Percentiles rank a stretch among this genome's conserved stretches.
These are phyloP conservation scores for Pleurotus djamor DNA, from an alignment of 768 basidiomycete genomes.

Conservation along the genomic window DNA sequence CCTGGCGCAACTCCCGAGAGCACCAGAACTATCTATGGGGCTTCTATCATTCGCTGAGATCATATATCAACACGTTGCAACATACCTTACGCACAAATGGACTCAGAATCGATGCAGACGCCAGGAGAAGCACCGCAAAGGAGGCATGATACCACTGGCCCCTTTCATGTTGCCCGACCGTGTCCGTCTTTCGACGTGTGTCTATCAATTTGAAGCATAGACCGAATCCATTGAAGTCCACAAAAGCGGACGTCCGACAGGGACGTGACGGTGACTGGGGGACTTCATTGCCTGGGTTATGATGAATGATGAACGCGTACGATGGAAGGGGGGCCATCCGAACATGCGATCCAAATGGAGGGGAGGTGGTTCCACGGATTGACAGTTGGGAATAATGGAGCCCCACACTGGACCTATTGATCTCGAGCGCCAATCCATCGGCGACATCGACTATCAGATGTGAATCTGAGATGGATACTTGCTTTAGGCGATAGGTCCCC, in stretches of 20 bases:
- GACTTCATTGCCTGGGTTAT: not conserved
- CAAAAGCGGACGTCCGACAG: not conserved
- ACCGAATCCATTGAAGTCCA: too few relatives aligned
- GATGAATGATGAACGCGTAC: not conserved
- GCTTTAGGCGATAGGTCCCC: not conserved
- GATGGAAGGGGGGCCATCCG: not conserved
- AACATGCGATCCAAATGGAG: not conserved
- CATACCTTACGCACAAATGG: not conserved
- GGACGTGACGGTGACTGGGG: not conserved
- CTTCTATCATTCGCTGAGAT: not conserved
- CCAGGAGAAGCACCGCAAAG: not conserved
- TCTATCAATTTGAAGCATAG: too few relatives aligned
- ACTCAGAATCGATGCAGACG: too few relatives aligned
- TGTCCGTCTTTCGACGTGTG: not conserved
- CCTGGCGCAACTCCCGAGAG: too few relatives aligned
- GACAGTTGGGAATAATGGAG: not conserved
- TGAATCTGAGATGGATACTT: not conserved
- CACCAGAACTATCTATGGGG: not conserved
- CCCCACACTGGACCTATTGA: not conserved
- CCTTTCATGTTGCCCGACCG: not conserved
- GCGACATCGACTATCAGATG: not conserved
- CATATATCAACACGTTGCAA: not conserved
- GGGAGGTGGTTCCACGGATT: not conserved
- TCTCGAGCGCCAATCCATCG: not conserved
- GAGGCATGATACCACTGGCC: not conserved